Percentiles rank a stretch among this genome's conserved stretches.
phyloP scores from a whole-genome alignment of 2,329 filamentous ascomycete genomes.

The Thyridium curvatum region DNA sequence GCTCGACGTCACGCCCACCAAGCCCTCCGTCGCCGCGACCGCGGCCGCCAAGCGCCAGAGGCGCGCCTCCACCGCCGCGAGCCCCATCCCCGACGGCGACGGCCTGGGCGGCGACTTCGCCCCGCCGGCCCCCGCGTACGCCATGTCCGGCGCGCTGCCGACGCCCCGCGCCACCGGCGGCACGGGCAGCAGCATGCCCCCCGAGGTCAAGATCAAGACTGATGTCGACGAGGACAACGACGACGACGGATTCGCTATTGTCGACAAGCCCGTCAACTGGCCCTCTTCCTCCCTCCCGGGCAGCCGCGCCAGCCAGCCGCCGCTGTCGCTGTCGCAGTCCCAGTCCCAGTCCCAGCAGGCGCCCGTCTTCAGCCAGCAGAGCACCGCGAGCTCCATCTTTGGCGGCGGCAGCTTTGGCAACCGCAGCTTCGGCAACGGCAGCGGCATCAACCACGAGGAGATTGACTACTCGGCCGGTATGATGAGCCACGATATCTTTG shows the following conservation, averaged over 20 bases:
- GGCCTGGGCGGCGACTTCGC: conserved; percentile 5
- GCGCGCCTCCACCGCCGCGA: conserved; percentile 1
- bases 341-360: not conserved
- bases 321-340: conserved; percentile 1
- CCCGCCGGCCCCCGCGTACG: conserved; percentile 7
- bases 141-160: not conserved
- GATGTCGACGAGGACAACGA: conserved; percentile 18
- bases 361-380: no score
- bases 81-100: conserved; percentile 4
- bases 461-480: no score
- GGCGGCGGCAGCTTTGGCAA: no score
- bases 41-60: no score
- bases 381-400: no score
- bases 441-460: no score
- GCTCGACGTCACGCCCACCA: conserved; percentile 17
- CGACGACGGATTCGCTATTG: conserved; percentile 21
- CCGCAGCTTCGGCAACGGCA: no score
- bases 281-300: conserved; percentile 8
- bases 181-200: conserved; percentile 14
- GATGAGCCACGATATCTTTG: no score
- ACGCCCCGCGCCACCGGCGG: conserved; percentile 11
- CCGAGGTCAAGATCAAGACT: conserved; percentile 17
- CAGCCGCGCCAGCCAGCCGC: conserved; percentile 3
- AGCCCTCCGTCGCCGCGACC: not conserved
- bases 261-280: conserved; percentile 30